Evolutionary conservation across 495 filamentous ascomycete species (phyloP), one percentile per base, ranked within the genome.

Genomic region (Glonium stellatum): DNA sequence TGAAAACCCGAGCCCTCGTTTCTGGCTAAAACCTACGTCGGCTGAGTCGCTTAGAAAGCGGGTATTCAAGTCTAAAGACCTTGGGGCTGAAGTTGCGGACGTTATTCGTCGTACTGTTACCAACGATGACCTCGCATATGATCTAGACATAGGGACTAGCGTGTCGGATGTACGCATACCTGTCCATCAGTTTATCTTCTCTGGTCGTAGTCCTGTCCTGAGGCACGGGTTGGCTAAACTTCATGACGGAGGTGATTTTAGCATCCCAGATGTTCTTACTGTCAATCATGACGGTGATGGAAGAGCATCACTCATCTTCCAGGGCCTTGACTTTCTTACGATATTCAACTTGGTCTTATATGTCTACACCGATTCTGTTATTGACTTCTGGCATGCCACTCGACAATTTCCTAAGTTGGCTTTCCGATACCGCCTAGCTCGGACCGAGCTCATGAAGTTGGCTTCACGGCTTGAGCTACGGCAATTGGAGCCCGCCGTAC

Each of bases 361-460:
- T 68, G 67, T 88, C 8, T 97, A 97, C 71, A 83, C 84, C 22
- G 93, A 97, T 65, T 78, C 72, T 23, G 75, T 92, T 25, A 76
- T 96, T 39, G 90, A 93, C 59, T 84, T 89, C 15, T 98, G 93
- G 93, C 86, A 92, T 51, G 71, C 79, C 57, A 84, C 83, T 12
- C 82, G 81, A 47, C 79, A 80, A 49, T 79, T 77, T 22, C 80
- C 83, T 25, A 77, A 80, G 39, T 78, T 85, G 71, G 83, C 84
- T 9, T 80, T 72, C 58, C 77, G 87, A 51, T 92, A 87, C 70
- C 87, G 89, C 25, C 87, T 90, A 64, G 77, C 92, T 13, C 85
- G 91, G 15, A 79, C 75, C 5, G 91, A 97, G 65, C 78, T 96
- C 27, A 95, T 96, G 89, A 88, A 81, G 58, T 63, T 88, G 37